Evolutionary conservation across 495 filamentous ascomycete genomes (phyloP).

Genomic region (Daldinia concentrica): DNA sequence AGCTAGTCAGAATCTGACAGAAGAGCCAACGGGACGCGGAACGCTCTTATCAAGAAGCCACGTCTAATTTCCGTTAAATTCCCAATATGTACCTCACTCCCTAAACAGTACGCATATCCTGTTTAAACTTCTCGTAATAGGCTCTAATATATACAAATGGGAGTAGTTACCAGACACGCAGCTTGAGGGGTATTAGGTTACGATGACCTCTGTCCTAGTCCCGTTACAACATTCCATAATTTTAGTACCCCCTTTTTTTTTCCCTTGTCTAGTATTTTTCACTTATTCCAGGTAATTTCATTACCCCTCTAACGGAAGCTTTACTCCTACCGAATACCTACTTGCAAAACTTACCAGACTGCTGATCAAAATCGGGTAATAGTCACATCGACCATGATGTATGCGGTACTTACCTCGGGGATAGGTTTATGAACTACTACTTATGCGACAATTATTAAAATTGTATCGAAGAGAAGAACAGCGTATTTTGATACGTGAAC

Average conservation of each 20-base stretch:
- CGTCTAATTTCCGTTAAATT: background rate
- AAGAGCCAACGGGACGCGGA: background rate
- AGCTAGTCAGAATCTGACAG: background rate
- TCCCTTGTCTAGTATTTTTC: background rate
- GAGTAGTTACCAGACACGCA: no score
- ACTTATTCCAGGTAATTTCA: background rate
- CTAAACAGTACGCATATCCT: background rate
- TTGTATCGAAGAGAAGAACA: background rate
- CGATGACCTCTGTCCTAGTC: no score
- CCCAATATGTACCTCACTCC: background rate
- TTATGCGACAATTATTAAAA: background rate
- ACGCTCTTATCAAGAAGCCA: background rate
- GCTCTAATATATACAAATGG: background rate
- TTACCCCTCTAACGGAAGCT: background rate
- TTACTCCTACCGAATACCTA: background rate
- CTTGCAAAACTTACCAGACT: constrained; percentile 1
- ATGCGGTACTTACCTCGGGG: constrained; percentile 1
- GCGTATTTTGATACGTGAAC: background rate
- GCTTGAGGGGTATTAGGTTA: no score
- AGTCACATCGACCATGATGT: constrained; percentile 2
- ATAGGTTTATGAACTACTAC: background rate
- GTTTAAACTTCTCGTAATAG: background rate
- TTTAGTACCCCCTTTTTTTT: no score
- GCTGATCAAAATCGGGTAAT: constrained; percentile 9
- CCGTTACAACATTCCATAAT: no score